Base-by-base conservation (phyloP, 768 basidiomycete species). In the Calocera cornea region DNA sequence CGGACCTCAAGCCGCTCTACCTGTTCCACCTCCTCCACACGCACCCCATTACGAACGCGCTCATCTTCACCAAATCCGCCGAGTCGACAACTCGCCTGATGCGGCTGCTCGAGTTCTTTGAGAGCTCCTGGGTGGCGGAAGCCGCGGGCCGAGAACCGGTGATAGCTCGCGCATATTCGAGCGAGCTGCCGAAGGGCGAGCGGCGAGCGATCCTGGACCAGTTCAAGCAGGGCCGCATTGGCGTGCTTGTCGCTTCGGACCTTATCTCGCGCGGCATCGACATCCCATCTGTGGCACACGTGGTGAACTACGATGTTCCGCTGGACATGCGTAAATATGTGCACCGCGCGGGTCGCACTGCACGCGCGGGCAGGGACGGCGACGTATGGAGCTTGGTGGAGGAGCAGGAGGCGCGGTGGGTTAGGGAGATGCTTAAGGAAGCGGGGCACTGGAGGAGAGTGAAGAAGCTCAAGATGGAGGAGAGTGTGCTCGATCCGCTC, bases 311-410 rank as follows among this genome's bases (percentile, higher is more conserved):
- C 75, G 97, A 99, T 74, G 87, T 86, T 1, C 95, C 97, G 10
- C 83, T 97, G n/a, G 97, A 98, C 75, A 94, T 97, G 85, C 84
- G 92, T 64, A 98, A 98, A 76, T 99, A 99, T 73, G 91, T 99
- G 12, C 97, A 99, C 76, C 88, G 97, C 65, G 95, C 95, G 10
- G 97, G 97, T 24, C 83, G 97, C 49, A 98, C 97, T 3, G 97
- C 97, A 1, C 84, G 97, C 64, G 97, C 97, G 1, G 97, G 97
- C 8, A 81, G 89, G 54, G 77, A 78, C 24, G 97, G 97, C 5
- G 84, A 89, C 70, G 94, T 95, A 1, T 99, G 95, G 95, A 90
- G 89, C 1, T 77, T 98, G 72, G 90, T 98, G 7, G 97, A 98
- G 79, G 89, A 93, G 74, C 95, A 97, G 74, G 90, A 92, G 82